These are phyloP conservation scores for Penicillium sp. DNA, from an alignment of 2,329 filamentous ascomycete species.

Conservation along the genomic window DNA sequence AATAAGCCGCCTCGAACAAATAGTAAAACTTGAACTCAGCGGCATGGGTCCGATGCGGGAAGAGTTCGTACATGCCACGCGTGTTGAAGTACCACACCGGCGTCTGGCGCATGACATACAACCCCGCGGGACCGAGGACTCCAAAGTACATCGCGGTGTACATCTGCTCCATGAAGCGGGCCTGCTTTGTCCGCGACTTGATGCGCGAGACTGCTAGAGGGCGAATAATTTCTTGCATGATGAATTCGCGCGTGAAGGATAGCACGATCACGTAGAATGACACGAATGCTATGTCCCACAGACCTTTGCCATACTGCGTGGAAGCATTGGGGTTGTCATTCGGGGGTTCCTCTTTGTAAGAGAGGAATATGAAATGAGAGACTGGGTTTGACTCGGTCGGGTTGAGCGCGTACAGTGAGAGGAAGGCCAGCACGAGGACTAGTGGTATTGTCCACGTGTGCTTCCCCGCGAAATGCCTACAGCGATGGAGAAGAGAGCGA, in stretches of 20 bases:
- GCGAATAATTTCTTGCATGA: conserved; percentile 77
- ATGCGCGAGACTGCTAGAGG: conserved; percentile 65
- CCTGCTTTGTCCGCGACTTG: conserved; percentile 62
- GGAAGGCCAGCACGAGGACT: conserved; percentile 53
- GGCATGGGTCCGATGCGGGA: conserved; percentile 70
- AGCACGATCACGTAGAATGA: conserved; percentile 77
- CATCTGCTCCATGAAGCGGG: conserved; percentile 85
- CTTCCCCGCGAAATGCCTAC: conserved; percentile 25
- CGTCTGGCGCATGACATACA: conserved; percentile 82
- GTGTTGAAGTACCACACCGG: conserved; percentile 92
- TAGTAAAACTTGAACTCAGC: conserved; percentile 85
- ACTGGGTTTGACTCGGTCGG: conserved; percentile 67
- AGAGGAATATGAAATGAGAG: conserved; percentile 73
- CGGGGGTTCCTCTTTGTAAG: conserved; percentile 57
- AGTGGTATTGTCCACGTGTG: conserved; percentile 62
- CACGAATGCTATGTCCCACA: conserved; percentile 72
- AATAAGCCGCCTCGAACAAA: conserved; percentile 81
- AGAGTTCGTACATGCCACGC: conserved; percentile 72
- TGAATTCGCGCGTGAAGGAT: conserved; percentile 82
- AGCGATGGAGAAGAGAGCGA: conserved; percentile 18
- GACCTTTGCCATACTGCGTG: conserved; percentile 74
- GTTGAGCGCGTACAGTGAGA: conserved; percentile 60
- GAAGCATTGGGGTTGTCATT: conserved; percentile 31
- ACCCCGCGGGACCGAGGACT: conserved; percentile 65
- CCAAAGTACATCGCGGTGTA: conserved; percentile 85